These are phyloP conservation scores for Spencermartinsiella europaea DNA, from an alignment of 805 yeast genomes.

Conservation along the genomic window DNA sequence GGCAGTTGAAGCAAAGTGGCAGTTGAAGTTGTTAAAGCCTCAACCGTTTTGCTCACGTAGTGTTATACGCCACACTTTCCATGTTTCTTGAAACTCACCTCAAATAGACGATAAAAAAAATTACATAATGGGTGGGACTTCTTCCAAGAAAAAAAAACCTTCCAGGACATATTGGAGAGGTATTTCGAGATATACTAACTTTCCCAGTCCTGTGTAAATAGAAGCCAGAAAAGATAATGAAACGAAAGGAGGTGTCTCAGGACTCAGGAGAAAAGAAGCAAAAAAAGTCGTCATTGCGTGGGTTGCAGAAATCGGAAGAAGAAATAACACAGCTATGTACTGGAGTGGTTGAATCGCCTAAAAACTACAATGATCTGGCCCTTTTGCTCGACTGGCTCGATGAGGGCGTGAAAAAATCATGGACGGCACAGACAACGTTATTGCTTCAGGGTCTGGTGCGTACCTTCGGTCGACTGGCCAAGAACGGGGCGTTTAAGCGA, in stretches of 20 bases:
- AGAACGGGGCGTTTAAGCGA: conserved; percentile 37
- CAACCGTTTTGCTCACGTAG: too few species aligned
- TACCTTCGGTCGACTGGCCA: conserved; percentile 46
- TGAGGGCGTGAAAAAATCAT: conserved; percentile 21
- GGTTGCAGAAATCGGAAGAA: background rate
- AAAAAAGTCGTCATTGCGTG: background rate
- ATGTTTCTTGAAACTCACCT: background rate
- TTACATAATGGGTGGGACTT: background rate
- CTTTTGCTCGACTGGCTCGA: conserved; percentile 40
- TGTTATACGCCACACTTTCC: background rate
- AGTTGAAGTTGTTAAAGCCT: too few species aligned
- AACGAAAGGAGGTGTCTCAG: background rate
- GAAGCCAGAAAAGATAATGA: too few species aligned
- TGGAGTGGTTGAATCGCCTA: conserved; percentile 38
- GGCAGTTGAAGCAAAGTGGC: too few species aligned
- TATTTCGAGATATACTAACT: too few species aligned
- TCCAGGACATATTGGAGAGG: too few species aligned
- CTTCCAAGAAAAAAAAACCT: too few species aligned
- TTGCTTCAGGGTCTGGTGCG: conserved; percentile 33
- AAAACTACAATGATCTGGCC: conserved; percentile 52
- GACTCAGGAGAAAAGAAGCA: background rate
- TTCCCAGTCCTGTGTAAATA: too few species aligned
- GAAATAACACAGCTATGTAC: background rate
- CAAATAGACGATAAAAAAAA: background rate
- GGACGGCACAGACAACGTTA: conserved; percentile 5